A percentile compares a stretch with the other conserved stretches of the same genome.
phyloP scores from a whole-genome alignment of 495 filamentous ascomycete species.

The Jackrogersella minutella region DNA sequence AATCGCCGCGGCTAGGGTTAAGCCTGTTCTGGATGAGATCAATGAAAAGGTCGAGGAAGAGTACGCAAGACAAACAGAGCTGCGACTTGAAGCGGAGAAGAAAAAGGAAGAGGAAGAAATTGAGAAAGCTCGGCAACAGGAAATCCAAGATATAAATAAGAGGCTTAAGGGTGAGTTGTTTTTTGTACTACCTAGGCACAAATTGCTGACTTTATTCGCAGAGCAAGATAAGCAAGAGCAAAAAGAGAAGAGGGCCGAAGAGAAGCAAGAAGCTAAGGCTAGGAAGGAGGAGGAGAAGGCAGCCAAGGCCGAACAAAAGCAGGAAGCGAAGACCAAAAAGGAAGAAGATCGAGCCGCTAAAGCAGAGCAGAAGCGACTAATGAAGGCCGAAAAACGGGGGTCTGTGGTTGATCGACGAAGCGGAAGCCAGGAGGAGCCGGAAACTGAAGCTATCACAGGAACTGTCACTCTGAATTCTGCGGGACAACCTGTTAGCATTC shows the following conservation, averaged over 20 bases:
- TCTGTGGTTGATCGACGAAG: slow-evolving; percentile 27
- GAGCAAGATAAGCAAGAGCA: slow-evolving; percentile 62
- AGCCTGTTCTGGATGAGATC: slow-evolving; percentile 92
- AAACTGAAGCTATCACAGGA: slow-evolving; percentile 9
- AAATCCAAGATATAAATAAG: slow-evolving; percentile 54
- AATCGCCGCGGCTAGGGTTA: slow-evolving; percentile 80
- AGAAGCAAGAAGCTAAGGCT: slow-evolving; percentile 60
- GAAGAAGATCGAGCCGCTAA: slow-evolving; percentile 60
- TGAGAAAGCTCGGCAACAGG: slow-evolving; percentile 55
- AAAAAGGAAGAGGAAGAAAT: slow-evolving; percentile 55
- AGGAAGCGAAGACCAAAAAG: slow-evolving; percentile 56
- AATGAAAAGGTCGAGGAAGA: slow-evolving; percentile 75
- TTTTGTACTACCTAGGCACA: background rate
- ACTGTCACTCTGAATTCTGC: slow-evolving; percentile 26
- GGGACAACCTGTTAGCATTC: slow-evolving; percentile 31
- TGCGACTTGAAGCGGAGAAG: slow-evolving; percentile 57
- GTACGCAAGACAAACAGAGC: slow-evolving; percentile 64
- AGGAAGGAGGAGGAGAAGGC: slow-evolving; percentile 62
- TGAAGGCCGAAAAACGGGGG: slow-evolving; percentile 55
- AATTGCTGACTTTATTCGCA: slow-evolving; percentile 35
- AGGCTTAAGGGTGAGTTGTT: slow-evolving; percentile 51
- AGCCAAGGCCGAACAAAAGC: slow-evolving; percentile 59
- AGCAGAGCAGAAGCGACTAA: slow-evolving; percentile 57
- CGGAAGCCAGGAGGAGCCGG: slow-evolving; percentile 24
- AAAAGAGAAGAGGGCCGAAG: slow-evolving; percentile 55